Evolutionary conservation across 108 stramenopile genomes (phyloP), one percentile per base, ranked within the genome.

Genomic region (Nannochloropsis salina): DNA sequence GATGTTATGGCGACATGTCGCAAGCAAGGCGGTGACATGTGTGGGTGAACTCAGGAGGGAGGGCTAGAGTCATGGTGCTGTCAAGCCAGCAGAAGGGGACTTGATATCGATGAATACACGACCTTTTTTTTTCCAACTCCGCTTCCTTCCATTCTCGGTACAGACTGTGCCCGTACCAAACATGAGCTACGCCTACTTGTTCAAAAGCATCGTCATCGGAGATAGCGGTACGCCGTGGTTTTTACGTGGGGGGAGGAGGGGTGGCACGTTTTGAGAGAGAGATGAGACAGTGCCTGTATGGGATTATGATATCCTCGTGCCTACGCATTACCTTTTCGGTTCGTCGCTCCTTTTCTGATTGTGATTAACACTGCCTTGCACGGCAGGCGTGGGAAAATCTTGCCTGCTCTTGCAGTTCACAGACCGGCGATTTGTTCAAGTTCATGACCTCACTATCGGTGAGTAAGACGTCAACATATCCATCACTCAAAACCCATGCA

Each of bases 361-460:
- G n/a, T 84, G 83, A 44, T 47, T 61, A 0, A 18, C 9, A 20
- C 84, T 5, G 9, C 42, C 31, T 40, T 82, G 61, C 80, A 21
- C 8, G 9, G 4, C 80, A 97, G 97, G 99, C 31, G 99, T 99
- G 42, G 99, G 99, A 18, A 99, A 99, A 90, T 98, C 97, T 9
- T 99, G 99, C 89, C 93, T 99, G 90, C 93, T 99, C 74, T 92
- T 99, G 83, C 99, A 99, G 91, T 99, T 99, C 93, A 99, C 98
- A 43, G 99, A 99, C 93, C 98, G 98, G 91, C 94, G 99, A 45
- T 99, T 99, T 92, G 97, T 98, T 87, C 97, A 97, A 15, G 97
- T 98, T 22, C 98, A 99, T 84, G 99, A 99, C 86, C 93, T 99
- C 81, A 98, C 98, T 11, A 98, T 98, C 88, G 47, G 47, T 51